phyloP scores from a whole-genome alignment of 768 basidiomycete genomes.

The Rhodotorula diobovata region DNA sequence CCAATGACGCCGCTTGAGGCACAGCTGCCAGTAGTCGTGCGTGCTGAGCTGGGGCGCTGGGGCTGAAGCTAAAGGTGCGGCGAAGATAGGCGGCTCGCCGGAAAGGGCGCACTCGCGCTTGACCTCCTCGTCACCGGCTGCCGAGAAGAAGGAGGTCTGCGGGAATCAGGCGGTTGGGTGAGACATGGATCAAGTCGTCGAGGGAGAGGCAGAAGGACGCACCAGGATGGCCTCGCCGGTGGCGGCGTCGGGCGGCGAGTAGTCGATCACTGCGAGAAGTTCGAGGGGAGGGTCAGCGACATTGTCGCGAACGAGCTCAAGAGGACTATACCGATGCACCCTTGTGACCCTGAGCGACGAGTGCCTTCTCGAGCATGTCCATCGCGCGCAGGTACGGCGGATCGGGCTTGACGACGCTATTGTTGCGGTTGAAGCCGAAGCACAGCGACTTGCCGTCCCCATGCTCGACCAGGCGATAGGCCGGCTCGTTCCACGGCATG shows the following conservation, averaged over 20 bases:
- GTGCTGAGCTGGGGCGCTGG: slow-evolving; percentile 49
- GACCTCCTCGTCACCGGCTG: slow-evolving; percentile 55
- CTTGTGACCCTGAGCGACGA: slow-evolving; percentile 62
- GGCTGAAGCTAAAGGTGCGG: slow-evolving; percentile 47
- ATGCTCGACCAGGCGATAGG: slow-evolving; percentile 60
- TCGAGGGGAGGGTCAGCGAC: not conserved
- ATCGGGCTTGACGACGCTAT: slow-evolving; percentile 57
- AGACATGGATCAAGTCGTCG: too few species aligned
- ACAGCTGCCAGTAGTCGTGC: slow-evolving; percentile 65
- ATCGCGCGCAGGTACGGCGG: slow-evolving; percentile 64
- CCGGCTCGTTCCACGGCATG: slow-evolving; percentile 61
- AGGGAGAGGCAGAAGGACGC: not conserved
- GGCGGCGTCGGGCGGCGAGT: slow-evolving; percentile 58
- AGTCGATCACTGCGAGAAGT: slow-evolving; percentile 59
- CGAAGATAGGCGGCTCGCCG: slow-evolving; percentile 59
- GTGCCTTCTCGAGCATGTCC: slow-evolving; percentile 56
- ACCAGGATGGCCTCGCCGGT: slow-evolving; percentile 54
- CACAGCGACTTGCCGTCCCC: slow-evolving; percentile 53
- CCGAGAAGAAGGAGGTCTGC: slow-evolving; percentile 20
- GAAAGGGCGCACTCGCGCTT: slow-evolving; percentile 25
- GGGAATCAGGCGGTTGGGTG: too few species aligned
- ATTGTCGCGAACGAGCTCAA: not conserved
- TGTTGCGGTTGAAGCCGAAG: slow-evolving; percentile 64
- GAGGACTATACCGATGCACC: slow-evolving; percentile 45
- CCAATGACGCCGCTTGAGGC: slow-evolving; percentile 54